A percentile compares a stretch with the other conserved stretches of the same genome.
Evolutionary conservation across 768 basidiomycete species (phyloP).

Genomic region (Lactarius indigo): DNA sequence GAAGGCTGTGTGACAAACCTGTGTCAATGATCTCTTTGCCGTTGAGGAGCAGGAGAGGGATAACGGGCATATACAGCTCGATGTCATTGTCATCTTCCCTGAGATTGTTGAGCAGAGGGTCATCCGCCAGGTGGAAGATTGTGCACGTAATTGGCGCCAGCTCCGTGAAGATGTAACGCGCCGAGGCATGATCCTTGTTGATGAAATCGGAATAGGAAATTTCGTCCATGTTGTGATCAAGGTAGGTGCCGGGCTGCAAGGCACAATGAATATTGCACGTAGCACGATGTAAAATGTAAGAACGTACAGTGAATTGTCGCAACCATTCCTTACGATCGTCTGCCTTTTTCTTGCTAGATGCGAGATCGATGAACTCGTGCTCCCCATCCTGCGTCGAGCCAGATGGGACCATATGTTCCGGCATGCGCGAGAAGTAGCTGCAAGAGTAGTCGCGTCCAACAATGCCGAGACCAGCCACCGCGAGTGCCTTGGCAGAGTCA

Average conservation of each 20-base stretch:
- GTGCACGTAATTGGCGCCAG: conserved; percentile 68
- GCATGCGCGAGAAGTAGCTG: conserved; percentile 94
- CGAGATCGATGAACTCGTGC: conserved; percentile 86
- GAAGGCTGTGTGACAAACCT: conserved; percentile 40
- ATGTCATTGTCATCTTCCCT: conserved; percentile 83
- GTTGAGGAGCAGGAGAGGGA: conserved; percentile 88
- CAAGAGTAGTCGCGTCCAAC: conserved; percentile 97
- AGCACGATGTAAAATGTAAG: neutral
- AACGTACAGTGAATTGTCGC: conserved; percentile 76
- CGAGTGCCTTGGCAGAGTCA: conserved; percentile 97
- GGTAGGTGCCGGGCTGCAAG: conserved; percentile 80
- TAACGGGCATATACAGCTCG: conserved; percentile 93
- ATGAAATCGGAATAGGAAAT: conserved; percentile 85
- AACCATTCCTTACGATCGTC: conserved; percentile 99
- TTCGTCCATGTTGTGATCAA: conserved; percentile 83
- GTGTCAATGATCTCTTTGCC: conserved; percentile 98
- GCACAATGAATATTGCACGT: neutral
- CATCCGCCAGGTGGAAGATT: conserved; percentile 80
- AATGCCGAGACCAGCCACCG: conserved; percentile 89
- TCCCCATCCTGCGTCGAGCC: too few relatives aligned
- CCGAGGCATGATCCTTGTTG: conserved; percentile 99
- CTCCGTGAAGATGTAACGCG: conserved; percentile 93
- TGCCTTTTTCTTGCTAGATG: conserved; percentile 99
- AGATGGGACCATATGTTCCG: too few relatives aligned
- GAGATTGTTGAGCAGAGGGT: conserved; percentile 77